A percentile compares a stretch with the other conserved stretches of the same genome.
These are phyloP conservation scores for Neurospora sublineolata DNA, from an alignment of 495 filamentous ascomycete genomes.

Conservation along the genomic window DNA sequence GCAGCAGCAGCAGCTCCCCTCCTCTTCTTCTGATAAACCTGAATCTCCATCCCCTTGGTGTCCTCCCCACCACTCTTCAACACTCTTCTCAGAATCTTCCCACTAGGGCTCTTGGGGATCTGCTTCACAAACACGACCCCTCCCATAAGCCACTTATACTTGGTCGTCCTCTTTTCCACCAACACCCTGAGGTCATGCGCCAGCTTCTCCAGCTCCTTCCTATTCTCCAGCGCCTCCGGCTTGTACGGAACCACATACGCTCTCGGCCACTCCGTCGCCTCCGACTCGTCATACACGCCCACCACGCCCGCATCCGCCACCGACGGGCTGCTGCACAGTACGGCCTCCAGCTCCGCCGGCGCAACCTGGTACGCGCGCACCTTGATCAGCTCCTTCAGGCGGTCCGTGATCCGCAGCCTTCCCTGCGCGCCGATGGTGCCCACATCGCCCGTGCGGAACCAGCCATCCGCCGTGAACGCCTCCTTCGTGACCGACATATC, in stretches of 20 bases:
- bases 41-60: slow-evolving; percentile 12
- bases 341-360: slow-evolving; percentile 59
- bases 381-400: slow-evolving; percentile 72
- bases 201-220: slow-evolving; percentile 41
- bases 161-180: slow-evolving; percentile 49
- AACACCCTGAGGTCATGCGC: slow-evolving; percentile 24
- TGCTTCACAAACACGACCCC: slow-evolving; percentile 50
- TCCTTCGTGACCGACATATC: slow-evolving; percentile 41
- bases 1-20: slow-evolving; percentile 2
- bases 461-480: slow-evolving; percentile 50
- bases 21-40: slow-evolving; percentile 20
- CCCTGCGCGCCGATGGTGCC: slow-evolving; percentile 46
- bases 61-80: slow-evolving; percentile 23
- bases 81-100: slow-evolving; percentile 54
- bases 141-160: slow-evolving; percentile 56
- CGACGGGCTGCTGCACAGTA: slow-evolving; percentile 43
- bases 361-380: slow-evolving; percentile 62
- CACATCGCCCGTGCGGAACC: slow-evolving; percentile 58
- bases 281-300: slow-evolving; percentile 52
- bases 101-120: slow-evolving; percentile 57
- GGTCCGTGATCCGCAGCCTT: slow-evolving; percentile 59
- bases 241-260: slow-evolving; percentile 18
- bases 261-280: slow-evolving; percentile 29
- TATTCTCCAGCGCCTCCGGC: slow-evolving; percentile 25
- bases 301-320: slow-evolving; percentile 52